Evolutionary conservation across 2,329 filamentous ascomycete species (phyloP).

Genomic region (Aspergillus fructus): DNA sequence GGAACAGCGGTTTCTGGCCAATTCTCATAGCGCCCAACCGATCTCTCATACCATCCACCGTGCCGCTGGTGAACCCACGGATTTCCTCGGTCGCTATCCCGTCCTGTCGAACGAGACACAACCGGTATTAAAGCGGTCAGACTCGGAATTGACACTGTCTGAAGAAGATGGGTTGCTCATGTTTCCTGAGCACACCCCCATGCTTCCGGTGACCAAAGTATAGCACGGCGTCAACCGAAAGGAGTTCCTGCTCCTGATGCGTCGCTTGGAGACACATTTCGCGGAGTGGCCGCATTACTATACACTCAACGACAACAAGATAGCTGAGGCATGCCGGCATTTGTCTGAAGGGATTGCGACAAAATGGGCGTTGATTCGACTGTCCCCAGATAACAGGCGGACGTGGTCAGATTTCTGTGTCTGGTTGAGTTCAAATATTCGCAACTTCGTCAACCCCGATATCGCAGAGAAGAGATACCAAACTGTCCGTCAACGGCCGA

Average conservation of each 20-base stretch:
- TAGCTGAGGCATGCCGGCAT: background rate
- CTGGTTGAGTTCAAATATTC: background rate
- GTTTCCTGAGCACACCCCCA: background rate
- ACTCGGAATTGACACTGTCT: background rate
- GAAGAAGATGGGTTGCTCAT: background rate
- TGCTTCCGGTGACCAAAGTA: background rate
- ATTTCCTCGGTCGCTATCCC: background rate
- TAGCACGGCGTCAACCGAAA: conserved; percentile 1
- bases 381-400: background rate
- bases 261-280: background rate
- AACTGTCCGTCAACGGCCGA: background rate
- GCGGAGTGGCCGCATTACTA: background rate
- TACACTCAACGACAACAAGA: background rate
- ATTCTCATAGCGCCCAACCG: background rate
- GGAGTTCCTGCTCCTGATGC: conserved; percentile 3
- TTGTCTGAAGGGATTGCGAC: background rate
- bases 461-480: conserved; percentile 2
- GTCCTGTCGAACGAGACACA: background rate
- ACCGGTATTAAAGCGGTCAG: background rate
- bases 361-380: background rate
- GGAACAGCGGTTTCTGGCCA: background rate
- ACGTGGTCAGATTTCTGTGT: conserved; percentile 1
- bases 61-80: background rate
- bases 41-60: background rate
- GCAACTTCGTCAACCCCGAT: background rate